Evolutionary conservation across 805 yeast species (phyloP), one percentile per base, ranked within the genome.

Genomic region (Starmerella apicola): DNA sequence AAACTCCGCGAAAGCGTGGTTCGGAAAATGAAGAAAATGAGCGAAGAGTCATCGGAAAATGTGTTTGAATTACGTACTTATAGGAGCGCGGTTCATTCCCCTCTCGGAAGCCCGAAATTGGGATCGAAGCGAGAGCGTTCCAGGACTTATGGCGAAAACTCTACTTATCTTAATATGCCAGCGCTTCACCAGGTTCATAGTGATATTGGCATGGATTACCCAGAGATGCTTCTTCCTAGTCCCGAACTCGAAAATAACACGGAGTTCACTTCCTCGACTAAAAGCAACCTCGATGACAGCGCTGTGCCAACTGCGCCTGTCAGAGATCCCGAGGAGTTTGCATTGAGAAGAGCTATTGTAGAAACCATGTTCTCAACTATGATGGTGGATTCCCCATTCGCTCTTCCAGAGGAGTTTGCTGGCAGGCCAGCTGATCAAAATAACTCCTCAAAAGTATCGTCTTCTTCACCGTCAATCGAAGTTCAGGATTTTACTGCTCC

Each of bases 171-270:
- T n/a, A n/a, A n/a, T n/a, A n/a, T n/a, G n/a, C n/a, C n/a, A n/a
- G n/a, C n/a, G n/a, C n/a, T n/a, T n/a, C 7, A 8, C 7, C 26
- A 23, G 26, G 26, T 23, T 23, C 10, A 12, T 23, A 12, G 17
- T 6, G 30, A 10, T 13, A 17, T 7, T 27, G 7, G 17, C 17
- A 6, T 8, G 15, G 15, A 27, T 15, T 9, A 9, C 9, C 15
- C 30, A 12, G 30, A 17, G n/a, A 17, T 8, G 20, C 83, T 80
- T 52, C 94, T 95, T 0, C 95, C 95, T 22, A 94, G 84, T 55
- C 64, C 85, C 37, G 60, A 85, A 9, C 80, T 94, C 0, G 81
- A 79, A 39, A 94, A 78, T 1, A 91, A 94, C 1, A 56, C 81
- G 6, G 40, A 40, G 26, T 42, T 34, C 34, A 32, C 37, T 20